Evolutionary conservation across 352 stramenopile genomes (phyloP).

Genomic region (Peronospora belbahrii): DNA sequence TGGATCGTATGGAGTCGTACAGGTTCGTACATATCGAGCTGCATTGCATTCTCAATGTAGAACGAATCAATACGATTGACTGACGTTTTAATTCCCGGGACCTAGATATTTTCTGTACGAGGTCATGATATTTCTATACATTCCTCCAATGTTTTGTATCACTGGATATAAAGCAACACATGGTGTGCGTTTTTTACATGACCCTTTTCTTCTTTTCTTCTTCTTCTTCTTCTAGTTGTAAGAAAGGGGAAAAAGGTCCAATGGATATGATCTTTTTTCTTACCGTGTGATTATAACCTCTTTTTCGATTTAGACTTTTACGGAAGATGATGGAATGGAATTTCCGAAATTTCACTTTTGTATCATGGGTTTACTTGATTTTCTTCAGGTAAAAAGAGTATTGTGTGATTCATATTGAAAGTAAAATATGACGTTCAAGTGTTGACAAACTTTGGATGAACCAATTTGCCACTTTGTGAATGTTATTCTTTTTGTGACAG

Average conservation of each 20-base stretch:
- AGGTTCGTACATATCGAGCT: constrained; percentile 36
- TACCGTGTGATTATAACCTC: no score
- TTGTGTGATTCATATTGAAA: no score
- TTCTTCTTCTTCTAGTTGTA: no score
- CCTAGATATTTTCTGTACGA: constrained; percentile 81
- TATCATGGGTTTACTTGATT: constrained; percentile 76
- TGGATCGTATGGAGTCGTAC: constrained; percentile 87
- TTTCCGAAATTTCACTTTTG: constrained; percentile 86
- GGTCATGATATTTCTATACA: constrained; percentile 85
- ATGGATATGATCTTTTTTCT: constrained; percentile 3
- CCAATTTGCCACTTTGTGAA: not conserved
- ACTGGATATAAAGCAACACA: constrained; percentile 80
- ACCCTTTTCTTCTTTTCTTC: no score
- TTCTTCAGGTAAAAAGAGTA: constrained; percentile 68
- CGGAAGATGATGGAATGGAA: constrained; percentile 77
- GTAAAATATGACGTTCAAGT: no score
- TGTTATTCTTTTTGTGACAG: constrained; percentile 20
- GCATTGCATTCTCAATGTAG: not conserved
- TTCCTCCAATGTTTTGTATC: constrained; percentile 80
- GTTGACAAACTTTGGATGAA: not conserved
- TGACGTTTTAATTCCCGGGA: not conserved
- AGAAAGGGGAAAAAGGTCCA: not conserved
- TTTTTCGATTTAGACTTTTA: constrained; percentile 52
- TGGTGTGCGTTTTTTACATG: constrained; percentile 50
- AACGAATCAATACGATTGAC: not conserved